Percentiles rank a stretch among this genome's conserved stretches.
Conservation (phyloP, 1,284 basidiomycete species). For the Papiliotrema terrestris region DNA sequence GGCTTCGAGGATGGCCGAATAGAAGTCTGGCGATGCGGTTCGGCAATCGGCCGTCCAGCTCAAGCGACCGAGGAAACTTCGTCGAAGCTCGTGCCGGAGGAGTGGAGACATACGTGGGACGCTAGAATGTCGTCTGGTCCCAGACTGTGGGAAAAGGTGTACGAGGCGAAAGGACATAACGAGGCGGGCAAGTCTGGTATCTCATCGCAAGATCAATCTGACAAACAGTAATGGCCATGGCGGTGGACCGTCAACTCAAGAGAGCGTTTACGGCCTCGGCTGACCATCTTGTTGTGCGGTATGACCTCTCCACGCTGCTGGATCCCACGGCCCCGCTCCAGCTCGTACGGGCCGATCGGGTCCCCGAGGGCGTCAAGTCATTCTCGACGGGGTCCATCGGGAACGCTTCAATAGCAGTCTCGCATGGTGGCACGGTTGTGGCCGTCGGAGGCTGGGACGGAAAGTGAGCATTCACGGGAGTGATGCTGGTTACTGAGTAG, state of each 20-base stretch:
- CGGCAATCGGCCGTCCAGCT: not conserved
- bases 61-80: conserved; percentile 9
- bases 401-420: conserved; percentile 67
- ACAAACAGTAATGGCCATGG: conserved; percentile 76
- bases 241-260: conserved; percentile 58
- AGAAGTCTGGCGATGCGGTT: conserved; percentile 57
- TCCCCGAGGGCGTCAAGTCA: conserved; percentile 11
- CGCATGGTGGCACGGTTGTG: conserved; percentile 69
- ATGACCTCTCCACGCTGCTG: conserved; percentile 40
- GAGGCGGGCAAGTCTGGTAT: conserved; percentile 60
- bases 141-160: conserved; percentile 5
- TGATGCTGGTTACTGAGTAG: not conserved
- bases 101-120: conserved; percentile 1
- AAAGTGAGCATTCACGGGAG: conserved; percentile 54
- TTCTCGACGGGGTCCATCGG: conserved; percentile 69
- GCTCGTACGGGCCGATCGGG: no score
- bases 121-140: conserved; percentile 1
- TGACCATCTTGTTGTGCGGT: conserved; percentile 71
- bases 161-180: conserved; percentile 21
- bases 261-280: conserved; percentile 76
- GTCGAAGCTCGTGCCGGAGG: not conserved
- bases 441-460: conserved; percentile 88
- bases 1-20: conserved; percentile 81
- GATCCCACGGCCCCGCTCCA: no score
- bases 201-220: not conserved